Percentiles rank a stretch among this genome's conserved stretches.
phyloP scores from a whole-genome alignment of 2,329 filamentous ascomycete genomes.

The Cryphonectria japonica region DNA sequence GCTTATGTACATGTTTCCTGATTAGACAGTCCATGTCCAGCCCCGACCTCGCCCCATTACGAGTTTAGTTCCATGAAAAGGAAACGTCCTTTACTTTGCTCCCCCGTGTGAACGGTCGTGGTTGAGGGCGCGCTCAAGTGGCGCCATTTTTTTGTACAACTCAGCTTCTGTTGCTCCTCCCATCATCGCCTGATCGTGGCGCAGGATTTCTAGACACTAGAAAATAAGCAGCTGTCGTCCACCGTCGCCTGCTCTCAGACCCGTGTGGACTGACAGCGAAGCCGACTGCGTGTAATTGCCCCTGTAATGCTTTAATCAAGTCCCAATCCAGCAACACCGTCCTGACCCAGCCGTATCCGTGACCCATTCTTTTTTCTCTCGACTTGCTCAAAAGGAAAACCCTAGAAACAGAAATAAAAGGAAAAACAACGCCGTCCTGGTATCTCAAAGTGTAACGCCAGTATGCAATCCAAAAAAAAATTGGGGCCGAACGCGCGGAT shows the following conservation, averaged over 20 bases:
- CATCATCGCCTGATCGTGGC: constrained; percentile 13
- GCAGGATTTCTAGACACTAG: constrained; percentile 27
- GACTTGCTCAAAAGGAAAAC: constrained; percentile 1
- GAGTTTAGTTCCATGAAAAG: too few relatives aligned
- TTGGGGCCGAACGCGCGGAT: constrained; percentile 28
- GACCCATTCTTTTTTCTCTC: constrained; percentile 2
- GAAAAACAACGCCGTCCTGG: constrained; percentile 47
- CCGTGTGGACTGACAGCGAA: constrained; percentile 6
- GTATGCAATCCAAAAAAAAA: constrained; percentile 39
- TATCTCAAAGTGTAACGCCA: constrained; percentile 47
- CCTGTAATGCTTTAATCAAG: constrained; percentile 23
- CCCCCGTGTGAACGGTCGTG: neutral
- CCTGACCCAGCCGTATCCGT: constrained; percentile 2
- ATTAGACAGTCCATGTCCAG: neutral
- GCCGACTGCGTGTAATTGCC: constrained; percentile 19
- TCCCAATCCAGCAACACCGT: constrained; percentile 4
- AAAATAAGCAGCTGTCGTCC: constrained; percentile 16
- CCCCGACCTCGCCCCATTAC: neutral
- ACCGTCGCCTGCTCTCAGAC: constrained; percentile 2
- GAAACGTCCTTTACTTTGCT: neutral
- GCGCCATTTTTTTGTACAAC: constrained; percentile 9
- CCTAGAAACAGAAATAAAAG: neutral
- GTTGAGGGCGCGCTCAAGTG: neutral
- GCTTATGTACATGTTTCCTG: constrained; percentile 13
- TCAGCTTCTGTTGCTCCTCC: constrained; percentile 18